Base-by-base conservation (phyloP, 108 stramenopile species). In the Bacterosira constricta region DNA sequence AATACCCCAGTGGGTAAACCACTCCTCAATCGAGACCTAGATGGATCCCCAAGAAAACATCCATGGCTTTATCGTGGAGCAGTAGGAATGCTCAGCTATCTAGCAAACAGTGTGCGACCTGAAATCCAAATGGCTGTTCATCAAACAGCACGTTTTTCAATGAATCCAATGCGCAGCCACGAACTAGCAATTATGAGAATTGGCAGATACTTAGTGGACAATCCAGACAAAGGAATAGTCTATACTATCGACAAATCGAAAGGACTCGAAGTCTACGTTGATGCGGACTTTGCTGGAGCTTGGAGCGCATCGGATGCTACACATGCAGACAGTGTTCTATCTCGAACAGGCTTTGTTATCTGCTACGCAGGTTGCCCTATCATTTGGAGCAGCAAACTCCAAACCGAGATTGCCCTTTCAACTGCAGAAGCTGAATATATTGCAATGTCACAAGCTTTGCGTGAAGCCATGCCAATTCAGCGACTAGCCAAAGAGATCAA, bases 91-190 rank as follows among this genome's bases (percentile, higher is more conserved):
- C 49, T 79, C 1, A 52, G 51, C 8, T 83, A 79, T 55, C 32
- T 79, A 2, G 41, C 42, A 50, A 27, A 47, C 6, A 54, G 72
- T 12, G 41, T 66, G 1, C 46, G 77, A 10, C 80, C 80, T 15
- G 80, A 81, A n/a, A 69, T 78, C 31, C 10, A 55, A 7, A 73
- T 78, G 23, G 66, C 72, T 6, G 60, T 69, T 3, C 53, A 77
- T 23, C 77, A 79, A 57, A 55, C 41, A 9, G 86, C 86, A 1
- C 53, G 82, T 32, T 86, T 81, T 42, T 45, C 65, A 1, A 25
- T 51, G 45, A 12, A 38, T 38, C 82, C 86, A 34, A 73, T 66
- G 51, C 30, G 42, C 23, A n/a, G 21, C 4, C 86, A 86, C 31
- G 80, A 66, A 21, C 27, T 73, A 17, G 82, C 82, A 1, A 17